Conservation (phyloP, 306 rosid species). For the Cicer pinnatifidum region DNA sequence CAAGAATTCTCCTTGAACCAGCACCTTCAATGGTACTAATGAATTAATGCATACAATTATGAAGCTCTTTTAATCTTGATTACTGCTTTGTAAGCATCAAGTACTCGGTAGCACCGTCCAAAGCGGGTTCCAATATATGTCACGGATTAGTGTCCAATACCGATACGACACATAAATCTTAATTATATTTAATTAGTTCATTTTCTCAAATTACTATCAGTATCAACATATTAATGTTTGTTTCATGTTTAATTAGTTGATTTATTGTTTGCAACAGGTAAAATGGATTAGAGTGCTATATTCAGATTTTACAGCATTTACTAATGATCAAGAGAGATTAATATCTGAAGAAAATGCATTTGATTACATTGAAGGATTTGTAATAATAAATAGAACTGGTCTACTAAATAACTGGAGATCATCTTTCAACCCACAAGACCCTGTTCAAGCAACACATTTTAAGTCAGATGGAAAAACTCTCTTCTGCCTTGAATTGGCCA, state of each 20-base stretch:
- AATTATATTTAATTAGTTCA: too few species aligned
- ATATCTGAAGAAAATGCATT: constrained; percentile 66
- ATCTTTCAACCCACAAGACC: constrained; percentile 88
- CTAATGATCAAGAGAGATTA: constrained; percentile 78
- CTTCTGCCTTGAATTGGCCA: constrained; percentile 87
- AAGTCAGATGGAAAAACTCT: constrained; percentile 87
- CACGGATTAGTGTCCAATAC: too few species aligned
- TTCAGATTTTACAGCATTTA: constrained; percentile 59
- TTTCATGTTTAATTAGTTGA: too few species aligned
- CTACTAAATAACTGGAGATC: constrained; percentile 92
- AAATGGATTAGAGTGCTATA: constrained; percentile 72
- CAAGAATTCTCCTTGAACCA: constrained; percentile 78
- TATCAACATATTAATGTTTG: too few species aligned
- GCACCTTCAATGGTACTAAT: constrained; percentile 72
- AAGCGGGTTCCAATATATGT: too few species aligned
- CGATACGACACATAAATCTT: too few species aligned
- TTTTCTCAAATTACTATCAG: too few species aligned
- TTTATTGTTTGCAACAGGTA: constrained; percentile 43
- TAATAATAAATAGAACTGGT: constrained; percentile 87
- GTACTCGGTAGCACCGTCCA: too few species aligned
- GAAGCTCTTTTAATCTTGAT: constrained; percentile 21
- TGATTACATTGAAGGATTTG: constrained; percentile 91
- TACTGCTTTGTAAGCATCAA: constrained; percentile 1
- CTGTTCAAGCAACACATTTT: constrained; percentile 84
- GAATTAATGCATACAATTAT: constrained; percentile 34